These are phyloP conservation scores for Stephanodiscus triporus DNA, from an alignment of 108 stramenopile species.

Conservation along the genomic window DNA sequence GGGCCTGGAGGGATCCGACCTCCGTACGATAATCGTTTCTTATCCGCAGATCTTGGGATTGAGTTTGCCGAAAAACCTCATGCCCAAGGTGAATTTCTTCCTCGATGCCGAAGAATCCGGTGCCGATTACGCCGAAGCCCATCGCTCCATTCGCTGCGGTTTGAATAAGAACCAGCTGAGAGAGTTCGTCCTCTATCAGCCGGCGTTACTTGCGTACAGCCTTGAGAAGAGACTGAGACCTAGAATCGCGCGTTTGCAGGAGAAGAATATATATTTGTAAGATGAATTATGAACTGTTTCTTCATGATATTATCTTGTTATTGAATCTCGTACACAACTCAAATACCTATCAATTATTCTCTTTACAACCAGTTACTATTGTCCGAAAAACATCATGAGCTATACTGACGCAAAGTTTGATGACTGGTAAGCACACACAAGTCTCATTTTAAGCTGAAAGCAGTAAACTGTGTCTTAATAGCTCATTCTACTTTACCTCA, in stretches of 20 bases:
- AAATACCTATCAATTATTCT: no score
- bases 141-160: conserved; percentile 17
- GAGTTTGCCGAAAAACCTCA: conserved; percentile 41
- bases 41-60: conserved; percentile 59
- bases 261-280: conserved; percentile 36
- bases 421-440: conserved; percentile 30
- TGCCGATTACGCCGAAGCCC: neutral
- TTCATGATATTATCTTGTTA: neutral
- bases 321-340: no score
- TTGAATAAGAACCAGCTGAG: conserved; percentile 40
- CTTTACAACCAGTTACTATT: conserved; percentile 31
- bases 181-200: conserved; percentile 57
- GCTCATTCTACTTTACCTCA: neutral
- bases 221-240: conserved; percentile 46
- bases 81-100: conserved; percentile 50
- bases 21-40: conserved; percentile 31
- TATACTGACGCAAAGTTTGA: conserved; percentile 53
- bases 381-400: conserved; percentile 53
- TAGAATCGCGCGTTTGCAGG: conserved; percentile 31
- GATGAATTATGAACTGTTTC: neutral
- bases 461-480: neutral
- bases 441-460: neutral
- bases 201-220: conserved; percentile 53
- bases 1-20: conserved; percentile 23
- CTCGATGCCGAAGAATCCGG: conserved; percentile 8